These are phyloP conservation scores for Penicillium hesseltinei DNA, from an alignment of 2,329 filamentous ascomycete species.

Conservation along the genomic window DNA sequence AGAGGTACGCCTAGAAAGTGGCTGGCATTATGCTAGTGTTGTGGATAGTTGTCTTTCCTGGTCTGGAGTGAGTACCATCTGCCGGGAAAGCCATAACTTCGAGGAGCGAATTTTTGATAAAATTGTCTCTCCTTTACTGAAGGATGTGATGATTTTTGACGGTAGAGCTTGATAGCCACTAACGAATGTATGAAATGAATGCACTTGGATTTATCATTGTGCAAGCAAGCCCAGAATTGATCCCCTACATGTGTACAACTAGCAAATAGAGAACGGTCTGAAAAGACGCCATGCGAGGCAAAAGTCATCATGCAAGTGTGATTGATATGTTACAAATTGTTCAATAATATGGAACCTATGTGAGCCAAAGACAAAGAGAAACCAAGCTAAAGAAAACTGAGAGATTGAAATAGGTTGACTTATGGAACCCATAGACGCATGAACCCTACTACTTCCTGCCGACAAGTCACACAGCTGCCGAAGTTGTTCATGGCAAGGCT, in stretches of 20 bases:
- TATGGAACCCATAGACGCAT: constrained; percentile 83
- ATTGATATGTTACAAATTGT: constrained; percentile 21
- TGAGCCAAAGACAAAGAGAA: not conserved
- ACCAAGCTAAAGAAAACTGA: not conserved
- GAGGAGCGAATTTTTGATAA: too few species aligned
- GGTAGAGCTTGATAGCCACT: too few species aligned
- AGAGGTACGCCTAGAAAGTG: too few species aligned
- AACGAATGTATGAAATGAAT: too few species aligned
- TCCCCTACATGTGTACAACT: not conserved
- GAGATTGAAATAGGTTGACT: not conserved
- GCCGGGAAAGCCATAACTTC: too few species aligned
- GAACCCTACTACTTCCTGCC: constrained; percentile 83
- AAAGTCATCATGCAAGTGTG: constrained; percentile 8
- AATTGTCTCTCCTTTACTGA: too few species aligned
- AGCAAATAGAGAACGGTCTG: not conserved
- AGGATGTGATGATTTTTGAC: too few species aligned
- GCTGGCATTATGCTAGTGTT: too few species aligned
- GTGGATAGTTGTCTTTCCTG: too few species aligned
- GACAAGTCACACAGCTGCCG: constrained; percentile 91
- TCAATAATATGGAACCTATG: constrained; percentile 3
- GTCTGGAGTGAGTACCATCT: too few species aligned
- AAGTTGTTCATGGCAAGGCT: constrained; percentile 97
- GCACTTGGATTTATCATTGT: too few species aligned
- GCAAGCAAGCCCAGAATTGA: too few species aligned
- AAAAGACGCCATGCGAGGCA: not conserved